phyloP scores from a whole-genome alignment of 352 stramenopile species.

The Phytophthora quininea region DNA sequence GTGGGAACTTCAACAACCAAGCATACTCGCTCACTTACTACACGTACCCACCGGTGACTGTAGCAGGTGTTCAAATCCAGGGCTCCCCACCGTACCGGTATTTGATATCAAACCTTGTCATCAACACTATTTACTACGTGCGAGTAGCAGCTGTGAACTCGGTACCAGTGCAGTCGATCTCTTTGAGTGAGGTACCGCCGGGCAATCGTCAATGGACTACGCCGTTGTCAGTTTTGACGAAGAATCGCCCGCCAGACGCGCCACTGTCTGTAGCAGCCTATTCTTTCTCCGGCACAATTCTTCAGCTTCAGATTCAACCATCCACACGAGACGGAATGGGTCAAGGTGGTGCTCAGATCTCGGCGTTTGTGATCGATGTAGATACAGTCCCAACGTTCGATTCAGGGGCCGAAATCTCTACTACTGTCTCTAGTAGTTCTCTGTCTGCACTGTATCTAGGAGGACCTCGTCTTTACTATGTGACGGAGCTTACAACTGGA shows the following conservation, averaged over 20 bases:
- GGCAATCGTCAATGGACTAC: conserved; percentile 94
- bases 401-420: conserved; percentile 53
- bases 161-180: conserved; percentile 86
- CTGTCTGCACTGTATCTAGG: conserved; percentile 61
- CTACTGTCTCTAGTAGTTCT: conserved; percentile 21
- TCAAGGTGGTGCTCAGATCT: conserved; percentile 46
- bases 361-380: conserved; percentile 67
- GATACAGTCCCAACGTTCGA: conserved; percentile 81
- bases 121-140: conserved; percentile 88
- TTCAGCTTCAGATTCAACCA: conserved; percentile 83
- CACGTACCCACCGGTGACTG: conserved; percentile 47
- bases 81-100: conserved; percentile 86
- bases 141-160: conserved; percentile 92
- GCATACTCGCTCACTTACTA: conserved; percentile 72
- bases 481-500: conserved; percentile 72
- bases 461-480: conserved; percentile 72
- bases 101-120: conserved; percentile 73
- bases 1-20: conserved; percentile 52
- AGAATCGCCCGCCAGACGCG: conserved; percentile 84
- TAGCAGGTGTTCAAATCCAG: conserved; percentile 65
- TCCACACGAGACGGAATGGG: conserved; percentile 71
- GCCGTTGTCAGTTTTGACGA: conserved; percentile 67
- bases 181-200: conserved; percentile 72
- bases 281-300: conserved; percentile 57
- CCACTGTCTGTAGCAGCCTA: conserved; percentile 64